Base-by-base conservation (phyloP, 345 rosid genomes). In the Brassica cretica region DNA sequence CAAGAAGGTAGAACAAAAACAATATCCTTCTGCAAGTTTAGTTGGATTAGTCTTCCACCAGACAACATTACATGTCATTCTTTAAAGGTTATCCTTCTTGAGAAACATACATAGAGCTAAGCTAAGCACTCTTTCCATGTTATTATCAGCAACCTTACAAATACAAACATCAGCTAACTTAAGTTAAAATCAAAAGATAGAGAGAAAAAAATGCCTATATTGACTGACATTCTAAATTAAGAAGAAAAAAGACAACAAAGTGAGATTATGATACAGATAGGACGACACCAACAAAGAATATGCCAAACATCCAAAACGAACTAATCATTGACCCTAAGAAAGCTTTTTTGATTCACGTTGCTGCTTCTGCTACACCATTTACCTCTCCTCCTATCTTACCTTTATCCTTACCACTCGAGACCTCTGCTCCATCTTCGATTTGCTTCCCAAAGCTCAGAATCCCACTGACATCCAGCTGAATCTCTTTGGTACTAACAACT, bases 331-430 rank as follows among this genome's bases (percentile, higher is more conserved):
- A 64, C 39, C 72, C 76, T 75, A 64, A 44, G 53, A 70, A 49
- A 46, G 39, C 39, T 55, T 80, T 63, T 69, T 80, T 55, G 33
- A 62, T 39, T 74, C 73, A 64, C 24, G 55, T 75, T 72, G 79
- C 63, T 71, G 76, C 44, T 69, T 70, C 72, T 80, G 82, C 79
- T 74, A 79, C 78, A 79, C 82, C 70, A 68, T 74, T 63, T 62
- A 74, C 35, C 15, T 27, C 65, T 64, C 74, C 72, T 72, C 76
- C 82, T 74, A 74, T 30, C 53, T 70, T 80, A 75, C 83, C 69
- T 80, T 65, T 75, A 41, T 80, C 79, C 68, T 65, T 80, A 6
- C 64, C 49, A 11, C 39, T 70, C 29, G 72, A 41, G 46, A 75
- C 55, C 27, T 70, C 76, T 7, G 71, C 46, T 58, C 62, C 75